A percentile compares a stretch with the other conserved stretches of the same genome.
These are phyloP conservation scores for Colletotrichum sp. DNA, from an alignment of 2,329 filamentous ascomycete genomes.

Conservation along the genomic window DNA sequence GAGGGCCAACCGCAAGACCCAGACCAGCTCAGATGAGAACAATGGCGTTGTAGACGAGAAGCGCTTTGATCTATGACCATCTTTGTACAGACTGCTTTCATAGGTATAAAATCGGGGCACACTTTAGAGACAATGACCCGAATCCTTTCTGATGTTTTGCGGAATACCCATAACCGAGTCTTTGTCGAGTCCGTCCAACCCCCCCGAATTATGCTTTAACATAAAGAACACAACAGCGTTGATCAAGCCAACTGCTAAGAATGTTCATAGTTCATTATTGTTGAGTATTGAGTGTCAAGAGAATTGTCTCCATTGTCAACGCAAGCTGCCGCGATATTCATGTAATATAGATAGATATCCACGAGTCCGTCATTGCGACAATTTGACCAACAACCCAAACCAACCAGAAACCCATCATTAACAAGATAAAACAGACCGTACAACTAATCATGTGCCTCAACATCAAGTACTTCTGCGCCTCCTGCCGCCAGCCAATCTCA, in stretches of 20 bases:
- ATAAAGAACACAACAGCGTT: not conserved
- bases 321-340: not conserved
- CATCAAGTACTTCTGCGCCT: not conserved
- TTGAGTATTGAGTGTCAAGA: not conserved
- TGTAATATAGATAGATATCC: not conserved
- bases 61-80: not conserved
- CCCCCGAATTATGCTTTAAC: not conserved
- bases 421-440: not conserved
- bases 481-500: not conserved
- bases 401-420: not conserved
- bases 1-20: slow-evolving; percentile 23
- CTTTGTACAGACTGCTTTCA: not conserved
- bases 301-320: not conserved
- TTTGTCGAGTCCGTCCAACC: not conserved
- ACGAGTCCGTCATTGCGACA: not conserved
- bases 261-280: not conserved
- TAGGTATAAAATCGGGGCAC: not conserved
- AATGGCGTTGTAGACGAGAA: not conserved
- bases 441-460: not conserved
- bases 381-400: not conserved
- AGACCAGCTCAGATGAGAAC: not conserved
- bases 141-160: not conserved
- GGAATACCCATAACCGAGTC: not conserved
- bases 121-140: not conserved
- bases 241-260: not conserved